Conservation (phyloP, 1,284 basidiomycete genomes). For the Peniophora sp. region DNA sequence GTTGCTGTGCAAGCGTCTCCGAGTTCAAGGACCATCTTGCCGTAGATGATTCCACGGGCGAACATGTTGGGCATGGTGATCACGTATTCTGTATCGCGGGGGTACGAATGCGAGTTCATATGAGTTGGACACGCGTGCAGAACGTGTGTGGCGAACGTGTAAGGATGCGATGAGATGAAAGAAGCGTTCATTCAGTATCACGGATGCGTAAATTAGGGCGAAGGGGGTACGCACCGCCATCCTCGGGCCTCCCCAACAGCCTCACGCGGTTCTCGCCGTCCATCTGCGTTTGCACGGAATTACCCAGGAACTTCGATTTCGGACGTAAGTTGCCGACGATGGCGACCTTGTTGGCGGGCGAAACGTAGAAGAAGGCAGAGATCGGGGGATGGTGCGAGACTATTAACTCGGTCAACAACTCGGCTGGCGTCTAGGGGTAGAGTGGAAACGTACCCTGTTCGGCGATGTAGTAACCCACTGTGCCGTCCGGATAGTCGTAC, state of each 20-base stretch:
- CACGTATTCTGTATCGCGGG: slow-evolving; percentile 53
- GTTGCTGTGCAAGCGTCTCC: slow-evolving; percentile 86
- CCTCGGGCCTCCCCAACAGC: slow-evolving; percentile 73
- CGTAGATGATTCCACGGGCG: slow-evolving; percentile 94
- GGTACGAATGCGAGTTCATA: neutral
- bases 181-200: neutral
- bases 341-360: slow-evolving; percentile 77
- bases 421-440: neutral
- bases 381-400: slow-evolving; percentile 94
- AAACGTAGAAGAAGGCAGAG: slow-evolving; percentile 95
- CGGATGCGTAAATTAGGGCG: slow-evolving; percentile 12
- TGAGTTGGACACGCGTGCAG: neutral
- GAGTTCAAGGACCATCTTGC: slow-evolving; percentile 96
- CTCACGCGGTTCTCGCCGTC: slow-evolving; percentile 90
- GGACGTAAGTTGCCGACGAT: slow-evolving; percentile 94
- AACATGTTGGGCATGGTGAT: slow-evolving; percentile 98
- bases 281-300: slow-evolving; percentile 93
- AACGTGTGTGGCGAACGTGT: slow-evolving; percentile 1
- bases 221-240: slow-evolving; percentile 61
- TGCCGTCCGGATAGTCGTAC: slow-evolving; percentile 89
- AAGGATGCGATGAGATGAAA: neutral
- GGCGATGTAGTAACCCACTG: slow-evolving; percentile 93
- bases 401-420: slow-evolving; percentile 21
- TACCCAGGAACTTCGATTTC: slow-evolving; percentile 94
- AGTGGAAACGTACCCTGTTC: slow-evolving; percentile 68